Conservation (phyloP, 257 asterid species). For the Scutellaria barbata region DNA sequence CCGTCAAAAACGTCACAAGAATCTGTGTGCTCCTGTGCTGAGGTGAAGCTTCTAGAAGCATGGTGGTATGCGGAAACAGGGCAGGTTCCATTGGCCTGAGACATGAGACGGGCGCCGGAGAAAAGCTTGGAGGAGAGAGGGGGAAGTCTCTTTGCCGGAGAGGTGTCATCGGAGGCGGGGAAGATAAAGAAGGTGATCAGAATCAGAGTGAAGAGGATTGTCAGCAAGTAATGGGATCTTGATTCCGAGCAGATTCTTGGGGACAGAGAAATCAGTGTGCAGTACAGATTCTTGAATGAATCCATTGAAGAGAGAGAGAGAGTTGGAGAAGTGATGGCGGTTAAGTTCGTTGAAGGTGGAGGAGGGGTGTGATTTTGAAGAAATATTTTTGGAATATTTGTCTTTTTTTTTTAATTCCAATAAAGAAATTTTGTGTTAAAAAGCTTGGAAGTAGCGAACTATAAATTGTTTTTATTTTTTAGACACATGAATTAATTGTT, state of each 20-base stretch:
- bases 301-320: constrained; percentile 38
- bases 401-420: background rate
- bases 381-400: background rate
- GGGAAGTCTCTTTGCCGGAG: constrained; percentile 37
- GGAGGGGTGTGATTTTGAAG: background rate
- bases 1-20: constrained; percentile 63
- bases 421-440: no score
- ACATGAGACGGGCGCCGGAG: constrained; percentile 29
- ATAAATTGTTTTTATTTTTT: no score
- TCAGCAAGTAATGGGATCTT: constrained; percentile 41
- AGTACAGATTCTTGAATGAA: constrained; percentile 37
- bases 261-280: constrained; percentile 19
- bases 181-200: constrained; percentile 43
- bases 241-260: constrained; percentile 47
- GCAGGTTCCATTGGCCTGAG: background rate
- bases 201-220: constrained; percentile 38
- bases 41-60: background rate
- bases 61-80: background rate
- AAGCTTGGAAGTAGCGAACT: no score
- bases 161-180: constrained; percentile 34
- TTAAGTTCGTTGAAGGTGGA: constrained; percentile 35
- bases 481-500: no score
- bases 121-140: constrained; percentile 28
- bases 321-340: constrained; percentile 32
- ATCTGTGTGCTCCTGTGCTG: background rate